These are phyloP conservation scores for Cenchrus americanus DNA, from an alignment of 176 grass and related monocot species.

Conservation along the genomic window DNA sequence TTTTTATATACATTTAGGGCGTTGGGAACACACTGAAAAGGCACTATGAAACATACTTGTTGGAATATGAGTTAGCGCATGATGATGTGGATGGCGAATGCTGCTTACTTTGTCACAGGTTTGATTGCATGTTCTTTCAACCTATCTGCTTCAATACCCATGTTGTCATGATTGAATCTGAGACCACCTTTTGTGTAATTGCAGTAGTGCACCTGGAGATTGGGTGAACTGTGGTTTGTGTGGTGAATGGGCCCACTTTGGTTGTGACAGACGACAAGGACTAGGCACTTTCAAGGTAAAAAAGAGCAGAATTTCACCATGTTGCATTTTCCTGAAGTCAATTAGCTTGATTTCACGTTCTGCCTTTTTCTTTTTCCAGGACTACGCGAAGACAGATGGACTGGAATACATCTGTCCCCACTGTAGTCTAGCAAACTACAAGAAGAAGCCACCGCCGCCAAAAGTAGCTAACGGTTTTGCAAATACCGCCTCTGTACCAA, in stretches of 20 bases:
- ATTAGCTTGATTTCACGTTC: conserved; percentile 2
- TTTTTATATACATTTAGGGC: conserved; percentile 57
- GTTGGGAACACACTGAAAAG: conserved; percentile 96
- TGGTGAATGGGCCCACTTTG: conserved; percentile 99
- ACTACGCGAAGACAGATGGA: conserved; percentile 96
- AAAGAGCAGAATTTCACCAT: neutral
- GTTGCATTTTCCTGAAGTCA: neutral
- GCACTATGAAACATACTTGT: conserved; percentile 93
- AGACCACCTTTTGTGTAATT: conserved; percentile 42
- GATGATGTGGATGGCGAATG: conserved; percentile 99
- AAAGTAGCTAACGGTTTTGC: conserved; percentile 76
- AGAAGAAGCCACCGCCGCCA: conserved; percentile 65
- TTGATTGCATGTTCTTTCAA: conserved; percentile 25
- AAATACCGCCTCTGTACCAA: conserved; percentile 53
- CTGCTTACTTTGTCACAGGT: conserved; percentile 98
- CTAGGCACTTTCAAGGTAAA: conserved; percentile 92
- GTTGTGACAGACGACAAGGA: conserved; percentile 91
- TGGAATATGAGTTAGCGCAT: conserved; percentile 96
- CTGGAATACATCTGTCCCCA: conserved; percentile 98
- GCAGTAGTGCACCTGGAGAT: conserved; percentile 97
- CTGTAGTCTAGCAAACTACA: conserved; percentile 88
- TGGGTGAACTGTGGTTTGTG: conserved; percentile 98
- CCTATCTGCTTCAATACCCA: conserved; percentile 6
- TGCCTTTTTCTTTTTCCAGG: conserved; percentile 49
- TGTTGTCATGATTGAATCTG: conserved; percentile 28